Evolutionary conservation across 768 basidiomycete genomes (phyloP).

Genomic region (Saitozyma sp.): DNA sequence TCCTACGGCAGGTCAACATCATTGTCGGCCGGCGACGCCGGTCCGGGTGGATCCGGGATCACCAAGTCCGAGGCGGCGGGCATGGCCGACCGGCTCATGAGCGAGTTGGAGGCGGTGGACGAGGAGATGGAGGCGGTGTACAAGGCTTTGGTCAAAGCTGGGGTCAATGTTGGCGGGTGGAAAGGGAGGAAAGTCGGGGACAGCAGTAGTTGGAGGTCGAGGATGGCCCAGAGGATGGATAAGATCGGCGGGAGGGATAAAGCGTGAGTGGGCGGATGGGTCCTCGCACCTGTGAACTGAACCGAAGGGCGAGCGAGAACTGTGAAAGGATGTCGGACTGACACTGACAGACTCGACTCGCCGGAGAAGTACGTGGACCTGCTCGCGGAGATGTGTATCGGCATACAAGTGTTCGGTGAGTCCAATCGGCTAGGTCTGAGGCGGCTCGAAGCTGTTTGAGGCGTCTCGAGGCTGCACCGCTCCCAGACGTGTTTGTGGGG

Average conservation of each 20-base stretch:
- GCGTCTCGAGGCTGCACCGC: too few relatives aligned
- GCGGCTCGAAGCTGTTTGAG: too few relatives aligned
- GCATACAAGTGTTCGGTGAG: conserved; percentile 36
- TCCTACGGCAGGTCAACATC: too few relatives aligned
- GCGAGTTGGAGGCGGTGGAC: conserved; percentile 18
- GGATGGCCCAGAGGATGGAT: neutral
- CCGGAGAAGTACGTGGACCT: conserved; percentile 43
- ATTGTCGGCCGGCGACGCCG: too few relatives aligned
- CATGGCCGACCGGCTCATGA: conserved; percentile 18
- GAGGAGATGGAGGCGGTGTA: conserved; percentile 41
- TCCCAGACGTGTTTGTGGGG: too few relatives aligned
- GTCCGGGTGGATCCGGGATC: too few relatives aligned
- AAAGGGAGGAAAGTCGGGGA: conserved; percentile 41
- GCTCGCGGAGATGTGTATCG: conserved; percentile 29
- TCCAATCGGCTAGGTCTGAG: neutral
- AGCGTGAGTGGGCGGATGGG: neutral
- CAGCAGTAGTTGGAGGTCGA: conserved; percentile 1
- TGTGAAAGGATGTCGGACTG: too few relatives aligned
- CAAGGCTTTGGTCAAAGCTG: conserved; percentile 28
- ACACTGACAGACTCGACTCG: too few relatives aligned
- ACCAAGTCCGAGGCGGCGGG: neutral
- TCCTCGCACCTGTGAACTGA: too few relatives aligned
- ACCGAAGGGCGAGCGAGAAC: too few relatives aligned
- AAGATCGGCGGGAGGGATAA: conserved; percentile 1
- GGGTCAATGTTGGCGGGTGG: conserved; percentile 31